Base-by-base conservation (phyloP, 148 eudicot genomes). In the Chenopodium formosanum region DNA sequence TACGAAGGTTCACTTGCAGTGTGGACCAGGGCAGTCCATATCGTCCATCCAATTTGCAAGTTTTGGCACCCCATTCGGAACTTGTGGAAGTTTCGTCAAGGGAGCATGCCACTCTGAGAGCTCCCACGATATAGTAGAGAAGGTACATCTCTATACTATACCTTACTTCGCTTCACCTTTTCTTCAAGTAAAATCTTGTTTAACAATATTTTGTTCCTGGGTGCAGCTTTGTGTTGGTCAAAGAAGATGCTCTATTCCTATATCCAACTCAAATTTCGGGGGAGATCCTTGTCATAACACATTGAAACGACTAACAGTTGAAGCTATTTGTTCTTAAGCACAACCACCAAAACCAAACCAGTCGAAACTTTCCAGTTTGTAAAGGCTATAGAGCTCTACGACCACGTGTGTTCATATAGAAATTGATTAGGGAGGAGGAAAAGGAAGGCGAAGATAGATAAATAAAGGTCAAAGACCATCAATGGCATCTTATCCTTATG, bases 61-160 rank as follows among this genome's bases (percentile, higher is more conserved):
- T 79, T 92, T 82, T 73, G 95, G 95, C 53, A 92, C 92, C n/a
- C 93, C 95, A 34, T 83, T 71, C 7, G 95, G 95, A 44, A 82
- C 89, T 73, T 92, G 95, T 87, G 93, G 93, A 82, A 89, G 86
- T 81, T 92, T 89, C 58, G 48, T 53, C 60, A 77, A 86, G 69
- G 93, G 93, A 60, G 64, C 77, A 11, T 92, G 95, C 82, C 95
- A 92, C 74, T 90, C 95, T 11, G 78, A 83, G 63, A 82, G 81
- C 84, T 81, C 95, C 19, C 88, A 80, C 23, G 80, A 83, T 44
- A 46, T 88, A 22, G 44, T 93, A 66, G 90, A 91, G 82, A 90
- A 93, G 90, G 97, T 84, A 83, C 63, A 58, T 29, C 7, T 62
- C 27, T 48, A 14, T 3, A 31, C 16, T 2, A 12, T n/a, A 29